phyloP scores from a whole-genome alignment of 2,329 filamentous ascomycete genomes.

The Fusarium virguliforme region DNA sequence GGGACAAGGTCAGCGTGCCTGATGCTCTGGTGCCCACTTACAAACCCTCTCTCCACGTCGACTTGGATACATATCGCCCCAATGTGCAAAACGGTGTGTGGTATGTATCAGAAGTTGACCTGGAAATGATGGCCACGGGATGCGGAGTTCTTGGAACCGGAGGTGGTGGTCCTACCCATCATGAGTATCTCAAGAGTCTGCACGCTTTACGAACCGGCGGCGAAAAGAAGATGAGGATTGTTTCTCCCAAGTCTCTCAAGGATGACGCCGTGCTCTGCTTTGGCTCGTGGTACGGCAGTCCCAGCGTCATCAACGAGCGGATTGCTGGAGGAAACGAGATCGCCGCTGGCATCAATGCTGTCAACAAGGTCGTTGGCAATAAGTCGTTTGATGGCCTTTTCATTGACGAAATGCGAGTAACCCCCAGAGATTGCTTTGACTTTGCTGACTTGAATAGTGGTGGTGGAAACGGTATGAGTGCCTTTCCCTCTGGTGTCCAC shows the following conservation, averaged over 20 bases:
- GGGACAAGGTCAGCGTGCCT: slow-evolving; percentile 50
- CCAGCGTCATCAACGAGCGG: slow-evolving; percentile 60
- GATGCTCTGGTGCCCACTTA: slow-evolving; percentile 53
- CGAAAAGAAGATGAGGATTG: slow-evolving; percentile 58
- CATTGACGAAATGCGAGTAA: slow-evolving; percentile 58
- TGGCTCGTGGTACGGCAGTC: slow-evolving; percentile 64
- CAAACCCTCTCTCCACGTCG: slow-evolving; percentile 53
- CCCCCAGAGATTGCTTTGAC: fast-evolving
- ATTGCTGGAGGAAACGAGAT: slow-evolving; percentile 58
- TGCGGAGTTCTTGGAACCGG: slow-evolving; percentile 58
- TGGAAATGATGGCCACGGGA: slow-evolving; percentile 57
- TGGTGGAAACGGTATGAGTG: slow-evolving; percentile 59
- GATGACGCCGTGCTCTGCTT: slow-evolving; percentile 61
- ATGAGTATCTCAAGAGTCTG: slow-evolving; percentile 63
- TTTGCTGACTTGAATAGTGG: slow-evolving; percentile 49
- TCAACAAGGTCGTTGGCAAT: slow-evolving; percentile 54
- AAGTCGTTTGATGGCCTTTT: slow-evolving; percentile 55
- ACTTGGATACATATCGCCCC: slow-evolving; percentile 53
- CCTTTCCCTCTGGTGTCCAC: slow-evolving; percentile 54
- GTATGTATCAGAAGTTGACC: slow-evolving; percentile 58
- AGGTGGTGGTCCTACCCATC: slow-evolving; percentile 57
- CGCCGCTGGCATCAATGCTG: slow-evolving; percentile 56
- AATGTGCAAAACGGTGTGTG: slow-evolving; percentile 53
- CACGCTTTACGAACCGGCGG: slow-evolving; percentile 56
- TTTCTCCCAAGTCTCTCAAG: slow-evolving; percentile 56